phyloP scores from a whole-genome alignment of 1,139 yeast genomes.

The Scheffersomyces insectosa region DNA sequence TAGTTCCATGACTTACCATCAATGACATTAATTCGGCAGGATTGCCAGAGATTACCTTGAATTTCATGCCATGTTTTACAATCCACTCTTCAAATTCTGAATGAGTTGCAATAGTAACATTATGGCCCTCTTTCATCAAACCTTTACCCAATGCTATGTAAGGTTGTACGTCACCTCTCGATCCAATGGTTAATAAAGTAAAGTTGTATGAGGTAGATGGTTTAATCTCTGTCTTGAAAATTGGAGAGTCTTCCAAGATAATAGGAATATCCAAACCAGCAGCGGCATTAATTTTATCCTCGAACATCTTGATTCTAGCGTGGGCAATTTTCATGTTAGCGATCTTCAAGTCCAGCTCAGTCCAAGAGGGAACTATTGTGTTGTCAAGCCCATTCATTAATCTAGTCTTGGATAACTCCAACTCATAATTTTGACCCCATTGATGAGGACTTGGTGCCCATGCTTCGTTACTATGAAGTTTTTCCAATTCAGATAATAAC shows the following conservation, averaged over 20 bases:
- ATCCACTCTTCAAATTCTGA: slow-evolving; percentile 79
- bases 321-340: slow-evolving; percentile 32
- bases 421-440: slow-evolving; percentile 27
- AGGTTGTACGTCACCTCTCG: slow-evolving; percentile 96
- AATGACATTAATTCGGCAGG: slow-evolving; percentile 90
- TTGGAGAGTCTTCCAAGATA: slow-evolving; percentile 64
- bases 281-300: slow-evolving; percentile 57
- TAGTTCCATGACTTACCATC: slow-evolving; percentile 88
- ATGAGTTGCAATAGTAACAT: slow-evolving; percentile 84
- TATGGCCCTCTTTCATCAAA: slow-evolving; percentile 74
- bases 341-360: slow-evolving; percentile 9
- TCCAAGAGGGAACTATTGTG: slow-evolving; percentile 4
- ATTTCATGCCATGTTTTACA: slow-evolving; percentile 61
- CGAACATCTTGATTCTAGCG: slow-evolving; percentile 63
- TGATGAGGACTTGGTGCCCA: slow-evolving; percentile 30
- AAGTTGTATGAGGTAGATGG: slow-evolving; percentile 59
- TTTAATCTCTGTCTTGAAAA: slow-evolving; percentile 49
- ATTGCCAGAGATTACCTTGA: slow-evolving; percentile 82
- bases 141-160: slow-evolving; percentile 89
- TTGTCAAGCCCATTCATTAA: slow-evolving; percentile 2
- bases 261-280: slow-evolving; percentile 68
- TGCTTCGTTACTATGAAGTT: slow-evolving; percentile 26
- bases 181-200: slow-evolving; percentile 83
- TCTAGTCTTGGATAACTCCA: slow-evolving; percentile 8
- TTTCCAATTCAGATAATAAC: slow-evolving; percentile 52